Evolutionary conservation across 306 rosid species (phyloP).

Genomic region (Acacia crassicarpa): DNA sequence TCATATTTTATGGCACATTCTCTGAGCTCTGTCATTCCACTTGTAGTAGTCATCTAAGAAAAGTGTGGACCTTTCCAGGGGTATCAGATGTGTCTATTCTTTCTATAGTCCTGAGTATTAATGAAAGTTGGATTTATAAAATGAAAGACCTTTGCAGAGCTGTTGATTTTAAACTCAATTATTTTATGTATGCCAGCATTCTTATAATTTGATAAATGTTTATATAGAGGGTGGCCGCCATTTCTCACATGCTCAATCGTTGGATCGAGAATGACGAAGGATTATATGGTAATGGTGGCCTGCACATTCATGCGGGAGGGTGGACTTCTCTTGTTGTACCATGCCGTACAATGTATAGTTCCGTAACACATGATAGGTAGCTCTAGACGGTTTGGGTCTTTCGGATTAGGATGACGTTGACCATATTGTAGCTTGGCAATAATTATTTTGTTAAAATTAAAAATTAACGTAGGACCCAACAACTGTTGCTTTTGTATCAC

Average conservation of each 20-base stretch:
- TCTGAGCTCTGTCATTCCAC: conserved; percentile 7
- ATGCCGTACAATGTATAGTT: conserved; percentile 35
- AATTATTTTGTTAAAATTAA: conserved; percentile 42
- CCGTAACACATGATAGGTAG: conserved; percentile 37
- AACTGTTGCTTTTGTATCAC: conserved; percentile 47
- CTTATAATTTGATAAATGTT: conserved; percentile 27
- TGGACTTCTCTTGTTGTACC: conserved; percentile 47
- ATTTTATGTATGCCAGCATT: background rate
- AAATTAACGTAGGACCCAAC: conserved; percentile 54
- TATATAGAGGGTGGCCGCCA: conserved; percentile 61
- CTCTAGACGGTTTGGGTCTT: conserved; percentile 43
- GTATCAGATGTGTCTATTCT: background rate
- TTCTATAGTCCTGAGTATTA: background rate
- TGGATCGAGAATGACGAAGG: conserved; percentile 56
- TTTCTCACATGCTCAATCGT: conserved; percentile 57
- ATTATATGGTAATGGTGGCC: conserved; percentile 4
- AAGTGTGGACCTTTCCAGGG: background rate
- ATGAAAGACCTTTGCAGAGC: background rate
- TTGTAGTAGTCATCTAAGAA: conserved; percentile 8
- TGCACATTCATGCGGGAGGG: conserved; percentile 24
- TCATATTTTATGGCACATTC: conserved; percentile 2
- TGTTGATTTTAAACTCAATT: background rate
- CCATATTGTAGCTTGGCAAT: conserved; percentile 50
- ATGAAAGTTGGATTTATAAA: background rate
- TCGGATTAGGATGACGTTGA: conserved; percentile 45